Base-by-base conservation (phyloP, 352 stramenopile species). In the Pythium catenulatum region DNA sequence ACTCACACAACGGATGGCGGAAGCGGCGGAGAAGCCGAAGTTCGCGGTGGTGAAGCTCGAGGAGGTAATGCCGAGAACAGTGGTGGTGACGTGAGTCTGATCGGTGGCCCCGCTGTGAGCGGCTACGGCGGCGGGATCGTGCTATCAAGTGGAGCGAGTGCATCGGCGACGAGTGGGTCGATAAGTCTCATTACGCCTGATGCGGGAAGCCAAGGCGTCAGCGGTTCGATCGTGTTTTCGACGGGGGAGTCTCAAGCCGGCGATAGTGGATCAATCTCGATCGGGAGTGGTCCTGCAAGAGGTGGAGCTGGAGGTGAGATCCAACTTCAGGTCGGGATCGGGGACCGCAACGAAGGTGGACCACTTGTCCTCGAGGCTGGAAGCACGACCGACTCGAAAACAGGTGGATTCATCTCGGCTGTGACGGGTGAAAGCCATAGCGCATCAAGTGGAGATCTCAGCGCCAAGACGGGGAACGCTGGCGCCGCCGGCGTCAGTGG, bases 41-140 rank as follows among this genome's bases (percentile, higher is more conserved):
- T 99, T 41, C 87, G 85, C 27, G 97, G 97, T 65, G 98, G 98
- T 32, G 93, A 98, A 89, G 97, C 94, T 37, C 95, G 96, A 85
- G 98, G 98, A 52, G 94, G 94, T 75, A 97, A 97, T 59, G 84
- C 90, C 3, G 91, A 97, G 78, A 96, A 99, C 85, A 98, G 99
- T 83, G 97, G 97, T 30, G 97, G 96, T 46, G 92, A 93, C 66
- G 90, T 99, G 59, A 89, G 78, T 37, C 36, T 99, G n/a, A 84
- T 86, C 45, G 97, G 96, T 43, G 98, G 97, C 87, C 93, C 75
- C 46, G 90, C 78, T 75, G 94, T 90, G 58, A 96, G 82, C 77
- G 95, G 94, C 5, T 96, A 96, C 73, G 93, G 94, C 66, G 95
- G 95, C 48, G 90, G 94, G 30, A 19, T 97, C 27, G 63, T 83